Conservation (phyloP, 148 eudicot species). For the Persicaria tinctoria region DNA sequence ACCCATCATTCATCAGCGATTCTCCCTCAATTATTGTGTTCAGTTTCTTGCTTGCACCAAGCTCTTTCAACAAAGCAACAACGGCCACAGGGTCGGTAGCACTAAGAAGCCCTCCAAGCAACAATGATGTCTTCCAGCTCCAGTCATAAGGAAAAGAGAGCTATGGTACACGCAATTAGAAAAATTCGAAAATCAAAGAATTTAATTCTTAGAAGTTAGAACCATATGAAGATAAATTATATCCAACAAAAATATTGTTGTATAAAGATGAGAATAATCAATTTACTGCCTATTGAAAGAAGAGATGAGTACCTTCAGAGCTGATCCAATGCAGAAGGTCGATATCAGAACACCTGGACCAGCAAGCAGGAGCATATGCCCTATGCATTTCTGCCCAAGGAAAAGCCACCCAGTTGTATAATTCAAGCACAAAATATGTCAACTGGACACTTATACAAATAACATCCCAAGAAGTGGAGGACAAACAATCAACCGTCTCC, state of each 20-base stretch:
- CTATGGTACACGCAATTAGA: conserved; percentile 28
- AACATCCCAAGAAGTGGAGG: not conserved
- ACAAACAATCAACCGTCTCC: not conserved
- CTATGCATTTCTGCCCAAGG: conserved; percentile 62
- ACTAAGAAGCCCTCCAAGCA: conserved; percentile 96
- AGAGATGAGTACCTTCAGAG: conserved; percentile 53
- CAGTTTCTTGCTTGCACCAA: conserved; percentile 97
- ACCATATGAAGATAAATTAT: not conserved
- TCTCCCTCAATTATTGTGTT: conserved; percentile 95
- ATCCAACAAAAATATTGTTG: not conserved
- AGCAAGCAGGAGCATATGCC: conserved; percentile 92
- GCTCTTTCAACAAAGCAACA: conserved; percentile 90
- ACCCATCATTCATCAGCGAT: conserved; percentile 99
- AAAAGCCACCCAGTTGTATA: conserved; percentile 27
- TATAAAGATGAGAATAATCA: conserved; percentile 2
- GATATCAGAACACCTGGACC: conserved; percentile 95
- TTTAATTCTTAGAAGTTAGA: not conserved
- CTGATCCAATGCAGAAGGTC: conserved; percentile 82
- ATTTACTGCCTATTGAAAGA: not conserved
- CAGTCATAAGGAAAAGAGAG: conserved; percentile 78
- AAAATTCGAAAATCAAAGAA: not conserved
- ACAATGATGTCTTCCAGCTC: conserved; percentile 83
- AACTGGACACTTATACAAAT: not conserved
- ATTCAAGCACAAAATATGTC: not conserved
- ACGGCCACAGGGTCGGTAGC: conserved; percentile 99